These are phyloP conservation scores for Rhododendron simsii DNA, from an alignment of 148 eudicot genomes.

Conservation along the genomic window DNA sequence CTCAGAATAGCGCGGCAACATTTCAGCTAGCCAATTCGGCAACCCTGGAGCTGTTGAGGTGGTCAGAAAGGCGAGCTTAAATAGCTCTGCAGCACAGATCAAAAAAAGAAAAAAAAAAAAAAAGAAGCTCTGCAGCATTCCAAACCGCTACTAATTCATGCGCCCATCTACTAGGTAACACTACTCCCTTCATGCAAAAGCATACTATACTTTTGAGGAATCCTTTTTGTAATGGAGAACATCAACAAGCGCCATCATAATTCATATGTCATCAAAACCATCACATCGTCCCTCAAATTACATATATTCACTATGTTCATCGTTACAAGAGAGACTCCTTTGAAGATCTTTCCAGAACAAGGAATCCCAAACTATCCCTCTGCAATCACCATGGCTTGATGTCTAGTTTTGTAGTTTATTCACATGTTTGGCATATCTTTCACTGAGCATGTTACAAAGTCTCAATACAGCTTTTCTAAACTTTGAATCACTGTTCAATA, in stretches of 20 bases:
- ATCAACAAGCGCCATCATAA: slow-evolving; percentile 58
- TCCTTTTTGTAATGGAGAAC: slow-evolving; percentile 47
- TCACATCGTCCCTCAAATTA: slow-evolving; percentile 49
- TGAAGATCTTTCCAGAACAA: slow-evolving; percentile 12
- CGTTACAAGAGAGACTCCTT: slow-evolving; percentile 14
- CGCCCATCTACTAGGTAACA: too few relatives aligned
- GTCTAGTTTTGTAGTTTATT: slow-evolving; percentile 26
- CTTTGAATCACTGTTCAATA: slow-evolving; percentile 40
- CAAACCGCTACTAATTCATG: too few relatives aligned
- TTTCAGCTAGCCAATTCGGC: too few relatives aligned
- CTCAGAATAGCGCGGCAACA: too few relatives aligned
- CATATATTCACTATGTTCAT: slow-evolving; percentile 25
- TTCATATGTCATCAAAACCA: slow-evolving; percentile 50
- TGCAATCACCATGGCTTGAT: slow-evolving; percentile 7
- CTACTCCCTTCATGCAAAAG: too few relatives aligned
- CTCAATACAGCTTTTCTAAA: slow-evolving; percentile 67
- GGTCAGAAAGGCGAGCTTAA: too few relatives aligned
- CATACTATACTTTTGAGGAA: too few relatives aligned
- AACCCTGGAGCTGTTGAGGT: too few relatives aligned
- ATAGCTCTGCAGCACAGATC: too few relatives aligned
- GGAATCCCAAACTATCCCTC: slow-evolving; percentile 20
- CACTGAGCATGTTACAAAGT: slow-evolving; percentile 69
- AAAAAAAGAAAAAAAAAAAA: too few relatives aligned
- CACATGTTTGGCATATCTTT: slow-evolving; percentile 60
- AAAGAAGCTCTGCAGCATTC: too few relatives aligned